phyloP scores from a whole-genome alignment of 352 stramenopile species.

The Blastocystis sp. region DNA sequence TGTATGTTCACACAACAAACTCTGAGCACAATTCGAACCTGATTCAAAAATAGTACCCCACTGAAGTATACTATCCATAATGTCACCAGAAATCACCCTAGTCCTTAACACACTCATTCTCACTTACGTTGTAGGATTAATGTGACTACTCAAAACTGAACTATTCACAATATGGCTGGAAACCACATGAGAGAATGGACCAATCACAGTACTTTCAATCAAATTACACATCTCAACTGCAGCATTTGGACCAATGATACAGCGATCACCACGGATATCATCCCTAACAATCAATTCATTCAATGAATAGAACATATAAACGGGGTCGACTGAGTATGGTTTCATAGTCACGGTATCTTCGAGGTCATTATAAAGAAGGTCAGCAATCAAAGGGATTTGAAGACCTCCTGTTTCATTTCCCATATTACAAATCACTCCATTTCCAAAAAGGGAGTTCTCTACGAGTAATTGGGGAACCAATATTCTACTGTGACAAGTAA shows the following conservation, averaged over 20 bases:
- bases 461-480: background rate
- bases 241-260: conserved; percentile 71
- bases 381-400: conserved; percentile 76
- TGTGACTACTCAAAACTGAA: conserved; percentile 76
- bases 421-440: conserved; percentile 76
- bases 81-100: conserved; percentile 69
- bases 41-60: conserved; percentile 72
- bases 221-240: conserved; percentile 75
- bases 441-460: conserved; percentile 72
- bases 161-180: conserved; percentile 75
- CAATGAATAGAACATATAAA: background rate
- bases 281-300: background rate
- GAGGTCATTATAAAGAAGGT: conserved; percentile 72
- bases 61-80: conserved; percentile 70
- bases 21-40: conserved; percentile 75
- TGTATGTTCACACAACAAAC: conserved; percentile 79
- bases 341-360: background rate
- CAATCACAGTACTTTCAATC: conserved; percentile 71
- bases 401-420: conserved; percentile 80
- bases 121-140: conserved; percentile 76
- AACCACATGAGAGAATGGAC: conserved; percentile 72
- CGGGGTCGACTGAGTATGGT: background rate
- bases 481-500: conserved; percentile 70
- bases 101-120: background rate
- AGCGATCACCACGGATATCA: conserved; percentile 71